These are phyloP conservation scores for Termitomyces titanicus DNA, from an alignment of 768 basidiomycete species.

Conservation along the genomic window DNA sequence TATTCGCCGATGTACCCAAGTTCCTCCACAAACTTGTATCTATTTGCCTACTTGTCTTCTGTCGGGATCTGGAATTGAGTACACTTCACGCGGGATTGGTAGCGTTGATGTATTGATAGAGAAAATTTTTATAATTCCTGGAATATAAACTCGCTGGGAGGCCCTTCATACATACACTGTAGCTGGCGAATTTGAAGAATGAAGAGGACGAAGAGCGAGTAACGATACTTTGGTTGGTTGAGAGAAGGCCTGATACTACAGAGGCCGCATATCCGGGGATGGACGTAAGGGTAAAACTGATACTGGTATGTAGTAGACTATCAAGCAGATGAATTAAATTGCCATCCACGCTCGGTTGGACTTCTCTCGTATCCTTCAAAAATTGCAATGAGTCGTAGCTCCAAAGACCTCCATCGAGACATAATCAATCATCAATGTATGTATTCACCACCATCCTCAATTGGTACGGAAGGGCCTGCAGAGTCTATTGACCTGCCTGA, in stretches of 20 bases:
- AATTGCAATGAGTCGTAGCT: background rate
- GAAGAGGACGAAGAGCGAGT: background rate
- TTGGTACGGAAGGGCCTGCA: background rate
- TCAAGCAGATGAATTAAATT: background rate
- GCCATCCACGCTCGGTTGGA: background rate
- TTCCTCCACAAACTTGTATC: background rate
- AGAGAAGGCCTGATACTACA: no score
- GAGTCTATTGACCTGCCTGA: constrained; percentile 1
- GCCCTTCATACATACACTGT: no score
- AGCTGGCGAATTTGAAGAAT: background rate
- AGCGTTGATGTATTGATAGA: background rate
- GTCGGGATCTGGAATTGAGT: background rate
- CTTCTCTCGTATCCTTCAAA: background rate
- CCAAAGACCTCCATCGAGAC: background rate
- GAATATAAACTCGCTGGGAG: no score
- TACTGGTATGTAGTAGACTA: background rate
- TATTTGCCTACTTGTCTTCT: background rate
- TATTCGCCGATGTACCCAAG: background rate
- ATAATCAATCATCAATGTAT: background rate
- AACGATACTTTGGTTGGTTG: no score
- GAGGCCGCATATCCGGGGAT: no score
- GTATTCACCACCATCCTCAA: background rate
- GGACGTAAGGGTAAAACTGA: no score
- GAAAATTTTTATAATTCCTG: background rate
- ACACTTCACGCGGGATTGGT: no score